A percentile compares a stretch with the other conserved stretches of the same genome.
Evolutionary conservation across 1,284 basidiomycete species (phyloP).

Genomic region (Pterula multifida): DNA sequence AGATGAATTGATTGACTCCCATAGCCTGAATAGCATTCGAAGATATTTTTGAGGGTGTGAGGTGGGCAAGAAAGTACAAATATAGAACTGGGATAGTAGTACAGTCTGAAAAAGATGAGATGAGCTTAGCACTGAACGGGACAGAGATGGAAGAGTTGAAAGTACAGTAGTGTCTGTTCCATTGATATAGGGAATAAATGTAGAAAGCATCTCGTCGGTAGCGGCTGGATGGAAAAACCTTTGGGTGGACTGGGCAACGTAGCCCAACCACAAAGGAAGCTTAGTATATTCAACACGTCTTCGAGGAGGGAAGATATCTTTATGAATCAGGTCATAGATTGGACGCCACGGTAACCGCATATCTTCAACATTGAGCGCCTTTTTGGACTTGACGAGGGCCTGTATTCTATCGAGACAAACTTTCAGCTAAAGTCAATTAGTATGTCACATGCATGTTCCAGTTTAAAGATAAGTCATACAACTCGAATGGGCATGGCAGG

Average conservation of each 20-base stretch:
- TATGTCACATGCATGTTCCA: not conserved
- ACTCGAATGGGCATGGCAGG: conserved; percentile 51
- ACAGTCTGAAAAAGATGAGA: conserved; percentile 35
- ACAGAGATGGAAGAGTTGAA: conserved; percentile 8
- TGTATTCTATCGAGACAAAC: conserved; percentile 47
- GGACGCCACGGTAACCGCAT: conserved; percentile 85
- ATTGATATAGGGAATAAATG: conserved; percentile 69
- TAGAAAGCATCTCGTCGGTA: conserved; percentile 82
- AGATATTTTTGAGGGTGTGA: conserved; percentile 73
- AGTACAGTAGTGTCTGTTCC: conserved; percentile 64
- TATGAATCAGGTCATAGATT: conserved; percentile 67
- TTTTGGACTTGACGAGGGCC: conserved; percentile 52
- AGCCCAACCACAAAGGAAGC: conserved; percentile 75
- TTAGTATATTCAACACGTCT: conserved; percentile 76
- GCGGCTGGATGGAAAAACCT: conserved; percentile 88
- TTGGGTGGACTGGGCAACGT: conserved; percentile 71
- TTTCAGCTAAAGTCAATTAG: conserved; percentile 24
- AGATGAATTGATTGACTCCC: conserved; percentile 78
- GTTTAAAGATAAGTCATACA: not conserved
- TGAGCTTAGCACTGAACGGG: not conserved
- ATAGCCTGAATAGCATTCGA: conserved; percentile 69
- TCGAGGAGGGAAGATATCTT: conserved; percentile 76
- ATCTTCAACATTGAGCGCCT: conserved; percentile 69
- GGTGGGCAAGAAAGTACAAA: conserved; percentile 71
- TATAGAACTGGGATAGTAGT: conserved; percentile 70